Evolutionary conservation across 441 rosid species (phyloP).

Genomic region (Arabidopsis lyrata): DNA sequence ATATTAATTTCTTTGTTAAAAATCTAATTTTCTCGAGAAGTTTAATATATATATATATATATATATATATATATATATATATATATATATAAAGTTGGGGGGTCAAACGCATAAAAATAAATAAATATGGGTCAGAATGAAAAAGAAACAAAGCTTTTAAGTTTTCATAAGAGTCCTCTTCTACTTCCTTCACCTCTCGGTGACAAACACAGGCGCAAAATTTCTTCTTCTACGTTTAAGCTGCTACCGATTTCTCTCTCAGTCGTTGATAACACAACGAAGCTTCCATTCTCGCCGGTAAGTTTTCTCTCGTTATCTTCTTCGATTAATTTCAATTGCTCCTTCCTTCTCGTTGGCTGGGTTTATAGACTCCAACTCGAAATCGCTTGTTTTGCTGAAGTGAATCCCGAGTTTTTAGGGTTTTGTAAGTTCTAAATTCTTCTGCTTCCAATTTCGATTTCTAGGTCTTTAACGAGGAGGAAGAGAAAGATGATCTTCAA

Average conservation of each 20-base stretch:
- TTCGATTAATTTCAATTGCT: background rate
- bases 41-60: background rate
- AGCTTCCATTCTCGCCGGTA: constrained; percentile 7
- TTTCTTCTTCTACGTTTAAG: background rate
- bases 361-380: constrained; percentile 1
- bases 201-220: background rate
- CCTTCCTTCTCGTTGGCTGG: background rate
- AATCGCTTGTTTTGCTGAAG: constrained; percentile 24
- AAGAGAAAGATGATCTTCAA: constrained; percentile 76
- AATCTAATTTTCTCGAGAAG: background rate
- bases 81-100: background rate
- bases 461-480: constrained; percentile 13
- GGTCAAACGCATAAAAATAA: background rate
- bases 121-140: background rate
- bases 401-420: constrained; percentile 23
- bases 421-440: background rate
- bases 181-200: background rate
- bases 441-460: background rate
- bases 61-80: no score
- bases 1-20: background rate
- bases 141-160: background rate
- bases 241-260: background rate
- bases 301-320: background rate
- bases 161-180: background rate
- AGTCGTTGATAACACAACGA: background rate